Evolutionary conservation across 192 early-diverging fungal genomes (phyloP).

Genomic region (Backusella parvicylindrica): DNA sequence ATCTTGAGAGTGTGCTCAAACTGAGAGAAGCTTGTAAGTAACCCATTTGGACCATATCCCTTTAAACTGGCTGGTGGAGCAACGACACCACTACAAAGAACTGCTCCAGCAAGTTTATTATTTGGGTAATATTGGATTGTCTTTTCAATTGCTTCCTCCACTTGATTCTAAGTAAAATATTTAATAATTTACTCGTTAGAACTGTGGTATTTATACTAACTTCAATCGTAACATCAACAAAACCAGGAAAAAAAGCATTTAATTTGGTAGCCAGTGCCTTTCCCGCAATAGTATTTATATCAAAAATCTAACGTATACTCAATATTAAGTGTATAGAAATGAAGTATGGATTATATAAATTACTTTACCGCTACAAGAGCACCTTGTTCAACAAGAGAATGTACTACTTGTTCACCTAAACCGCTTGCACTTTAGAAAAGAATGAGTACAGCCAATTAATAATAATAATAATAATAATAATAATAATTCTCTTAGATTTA

Average conservation of each 20-base stretch:
- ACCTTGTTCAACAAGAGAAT: slow-evolving; percentile 5
- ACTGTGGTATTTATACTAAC: neutral
- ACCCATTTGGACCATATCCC: slow-evolving; percentile 21
- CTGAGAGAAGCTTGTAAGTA: slow-evolving; percentile 19
- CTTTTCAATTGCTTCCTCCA: slow-evolving; percentile 10
- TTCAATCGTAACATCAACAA: slow-evolving; percentile 20
- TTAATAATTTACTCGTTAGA: too few species aligned
- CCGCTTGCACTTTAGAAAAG: slow-evolving; percentile 20
- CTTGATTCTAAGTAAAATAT: neutral
- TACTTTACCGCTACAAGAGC: slow-evolving; percentile 14
- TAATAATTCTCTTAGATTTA: neutral
- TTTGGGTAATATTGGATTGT: neutral
- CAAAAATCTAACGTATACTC: slow-evolving; percentile 17
- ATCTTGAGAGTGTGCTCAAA: slow-evolving; percentile 18
- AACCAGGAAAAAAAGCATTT: slow-evolving; percentile 7
- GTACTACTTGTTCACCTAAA: slow-evolving; percentile 12
- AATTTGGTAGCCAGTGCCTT: neutral
- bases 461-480: neutral
- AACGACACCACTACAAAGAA: slow-evolving; percentile 25
- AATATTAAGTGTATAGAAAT: neutral
- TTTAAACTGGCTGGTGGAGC: neutral
- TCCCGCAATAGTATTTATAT: slow-evolving; percentile 7
- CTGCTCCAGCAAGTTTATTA: slow-evolving; percentile 8
- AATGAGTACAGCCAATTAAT: neutral
- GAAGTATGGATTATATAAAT: neutral